Conservation (phyloP, 75 land plant species). For the Sequoiadendron giganteum region DNA sequence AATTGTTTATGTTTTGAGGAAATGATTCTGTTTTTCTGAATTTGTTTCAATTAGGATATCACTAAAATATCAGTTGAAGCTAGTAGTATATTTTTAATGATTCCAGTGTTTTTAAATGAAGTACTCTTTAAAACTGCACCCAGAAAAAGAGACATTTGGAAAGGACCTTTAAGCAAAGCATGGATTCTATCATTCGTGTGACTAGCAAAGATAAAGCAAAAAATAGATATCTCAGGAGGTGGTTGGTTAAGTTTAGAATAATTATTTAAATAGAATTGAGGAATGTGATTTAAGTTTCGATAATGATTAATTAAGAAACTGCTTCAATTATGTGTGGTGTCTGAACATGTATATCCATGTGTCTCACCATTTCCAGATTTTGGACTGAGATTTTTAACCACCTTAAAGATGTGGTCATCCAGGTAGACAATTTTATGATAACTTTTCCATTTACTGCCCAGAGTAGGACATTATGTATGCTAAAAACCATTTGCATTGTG, state of each 20-base stretch:
- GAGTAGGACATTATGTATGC: neutral
- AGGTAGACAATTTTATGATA: neutral
- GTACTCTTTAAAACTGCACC: neutral
- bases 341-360: neutral
- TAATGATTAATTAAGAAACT: too few species aligned
- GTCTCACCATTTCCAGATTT: neutral
- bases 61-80: neutral
- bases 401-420: neutral
- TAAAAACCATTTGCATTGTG: neutral
- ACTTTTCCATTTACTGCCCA: neutral
- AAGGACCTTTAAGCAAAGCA: neutral
- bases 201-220: neutral
- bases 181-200: neutral
- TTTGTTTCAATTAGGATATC: neutral
- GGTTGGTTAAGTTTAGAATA: neutral
- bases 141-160: neutral
- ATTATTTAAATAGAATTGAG: too few species aligned
- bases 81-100: neutral
- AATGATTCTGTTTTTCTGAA: neutral
- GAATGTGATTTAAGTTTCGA: too few species aligned
- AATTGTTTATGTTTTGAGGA: neutral
- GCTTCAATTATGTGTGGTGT: neutral
- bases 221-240: neutral
- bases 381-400: neutral
- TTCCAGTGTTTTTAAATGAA: neutral